phyloP scores from a whole-genome alignment of 352 stramenopile species.

The Aphanomyces astaci region DNA sequence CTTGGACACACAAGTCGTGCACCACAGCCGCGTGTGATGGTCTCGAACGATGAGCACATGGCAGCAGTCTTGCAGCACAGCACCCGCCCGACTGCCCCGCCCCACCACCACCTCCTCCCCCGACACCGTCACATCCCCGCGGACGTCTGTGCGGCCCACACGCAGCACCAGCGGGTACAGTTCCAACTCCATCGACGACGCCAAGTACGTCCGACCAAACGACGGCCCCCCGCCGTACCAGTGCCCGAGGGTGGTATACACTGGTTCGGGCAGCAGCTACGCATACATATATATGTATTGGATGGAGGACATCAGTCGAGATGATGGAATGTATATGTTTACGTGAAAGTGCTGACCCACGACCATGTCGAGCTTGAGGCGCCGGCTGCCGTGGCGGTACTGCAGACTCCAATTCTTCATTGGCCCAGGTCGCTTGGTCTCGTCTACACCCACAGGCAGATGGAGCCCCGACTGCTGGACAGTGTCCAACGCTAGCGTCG shows the following conservation, averaged over 20 bases:
- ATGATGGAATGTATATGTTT: conserved; percentile 30
- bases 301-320: too few relatives aligned
- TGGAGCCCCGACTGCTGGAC: conserved; percentile 16
- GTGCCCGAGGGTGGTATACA: conserved; percentile 53
- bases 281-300: too few relatives aligned
- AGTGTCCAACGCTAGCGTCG: conserved; percentile 38
- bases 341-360: conserved; percentile 72
- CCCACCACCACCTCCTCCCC: conserved; percentile 74
- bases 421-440: conserved; percentile 40
- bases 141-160: conserved; percentile 61
- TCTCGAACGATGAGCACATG: conserved; percentile 68
- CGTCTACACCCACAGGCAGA: not conserved
- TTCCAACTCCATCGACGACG: conserved; percentile 47
- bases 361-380: conserved; percentile 66
- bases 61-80: conserved; percentile 60
- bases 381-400: conserved; percentile 59
- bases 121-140: conserved; percentile 62
- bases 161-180: conserved; percentile 73
- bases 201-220: conserved; percentile 41
- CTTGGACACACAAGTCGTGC: conserved; percentile 57
- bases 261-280: conserved; percentile 58
- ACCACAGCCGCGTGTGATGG: conserved; percentile 70
- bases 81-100: conserved; percentile 46
- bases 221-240: conserved; percentile 79
- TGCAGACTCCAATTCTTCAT: conserved; percentile 77